These are phyloP conservation scores for Flaveria trinervia DNA, from an alignment of 129 eudicot species.

Conservation along the genomic window DNA sequence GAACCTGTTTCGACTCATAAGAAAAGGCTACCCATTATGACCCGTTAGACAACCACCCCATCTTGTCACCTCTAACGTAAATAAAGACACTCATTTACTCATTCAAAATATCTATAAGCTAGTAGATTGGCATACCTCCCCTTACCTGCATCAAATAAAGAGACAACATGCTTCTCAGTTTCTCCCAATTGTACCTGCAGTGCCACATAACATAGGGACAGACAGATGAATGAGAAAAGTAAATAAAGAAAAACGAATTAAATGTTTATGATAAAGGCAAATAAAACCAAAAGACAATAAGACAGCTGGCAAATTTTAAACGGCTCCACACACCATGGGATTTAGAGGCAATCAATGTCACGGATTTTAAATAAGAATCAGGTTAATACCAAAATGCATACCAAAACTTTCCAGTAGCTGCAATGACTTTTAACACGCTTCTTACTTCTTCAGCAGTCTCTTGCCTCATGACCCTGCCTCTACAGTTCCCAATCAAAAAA, in stretches of 20 bases:
- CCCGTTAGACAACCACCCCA: neutral
- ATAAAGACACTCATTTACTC: neutral
- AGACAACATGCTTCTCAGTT: slow-evolving; percentile 66
- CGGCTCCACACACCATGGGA: neutral
- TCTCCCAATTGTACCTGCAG: slow-evolving; percentile 79
- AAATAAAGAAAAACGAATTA: neutral
- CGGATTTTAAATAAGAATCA: neutral
- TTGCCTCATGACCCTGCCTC: slow-evolving; percentile 36
- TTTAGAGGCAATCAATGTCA: neutral
- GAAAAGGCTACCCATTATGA: neutral
- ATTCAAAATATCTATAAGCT: neutral
- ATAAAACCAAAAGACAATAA: neutral
- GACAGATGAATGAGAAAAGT: slow-evolving; percentile 8
- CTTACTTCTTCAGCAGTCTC: slow-evolving; percentile 52
- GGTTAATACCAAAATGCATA: slow-evolving; percentile 31
- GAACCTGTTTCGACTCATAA: neutral
- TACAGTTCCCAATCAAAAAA: neutral
- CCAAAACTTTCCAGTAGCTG: slow-evolving; percentile 89
- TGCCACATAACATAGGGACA: neutral
- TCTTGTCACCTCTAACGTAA: neutral
- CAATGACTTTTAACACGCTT: slow-evolving; percentile 54
- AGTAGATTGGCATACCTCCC: slow-evolving; percentile 47
- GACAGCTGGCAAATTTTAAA: neutral
- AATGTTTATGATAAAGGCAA: neutral
- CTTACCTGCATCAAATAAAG: slow-evolving; percentile 87